Evolutionary conservation across 2,329 filamentous ascomycete genomes (phyloP).

Genomic region (Arachnopeziza araneosa): DNA sequence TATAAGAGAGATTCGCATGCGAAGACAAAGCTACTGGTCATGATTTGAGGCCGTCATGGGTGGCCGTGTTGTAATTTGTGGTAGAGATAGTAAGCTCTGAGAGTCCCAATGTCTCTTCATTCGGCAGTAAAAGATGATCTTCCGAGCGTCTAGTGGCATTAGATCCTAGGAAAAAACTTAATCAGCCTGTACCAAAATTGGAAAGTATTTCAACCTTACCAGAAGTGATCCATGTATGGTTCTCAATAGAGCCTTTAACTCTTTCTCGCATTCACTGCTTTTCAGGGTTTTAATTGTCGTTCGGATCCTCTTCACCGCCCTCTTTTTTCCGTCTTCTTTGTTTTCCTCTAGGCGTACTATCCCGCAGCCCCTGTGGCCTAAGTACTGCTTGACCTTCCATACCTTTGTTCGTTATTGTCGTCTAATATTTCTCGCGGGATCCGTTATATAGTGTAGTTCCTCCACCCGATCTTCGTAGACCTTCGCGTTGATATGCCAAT

Average conservation of each 20-base stretch:
- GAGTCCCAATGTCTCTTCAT: background rate
- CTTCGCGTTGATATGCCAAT: constrained; percentile 7
- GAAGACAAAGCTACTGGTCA: too few relatives aligned
- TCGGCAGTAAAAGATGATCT: background rate
- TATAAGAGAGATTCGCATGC: too few relatives aligned
- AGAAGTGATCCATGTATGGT: background rate
- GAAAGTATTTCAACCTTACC: background rate
- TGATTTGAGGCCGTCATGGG: background rate
- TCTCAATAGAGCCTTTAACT: background rate
- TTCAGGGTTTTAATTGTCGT: background rate
- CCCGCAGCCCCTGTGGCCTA: background rate
- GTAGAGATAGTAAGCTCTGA: background rate
- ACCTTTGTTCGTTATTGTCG: background rate
- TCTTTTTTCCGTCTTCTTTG: background rate
- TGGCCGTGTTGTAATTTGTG: background rate
- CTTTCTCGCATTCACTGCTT: background rate
- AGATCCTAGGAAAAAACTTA: background rate
- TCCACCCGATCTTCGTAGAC: constrained; percentile 7
- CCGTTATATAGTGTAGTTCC: constrained; percentile 4
- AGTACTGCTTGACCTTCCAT: constrained; percentile 6
- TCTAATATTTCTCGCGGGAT: constrained; percentile 6
- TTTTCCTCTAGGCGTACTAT: background rate
- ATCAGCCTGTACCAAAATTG: background rate
- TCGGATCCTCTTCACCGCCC: background rate
- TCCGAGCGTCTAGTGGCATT: background rate